phyloP scores from a whole-genome alignment of 73 alveolate species.

The Symbiodinium natans region DNA sequence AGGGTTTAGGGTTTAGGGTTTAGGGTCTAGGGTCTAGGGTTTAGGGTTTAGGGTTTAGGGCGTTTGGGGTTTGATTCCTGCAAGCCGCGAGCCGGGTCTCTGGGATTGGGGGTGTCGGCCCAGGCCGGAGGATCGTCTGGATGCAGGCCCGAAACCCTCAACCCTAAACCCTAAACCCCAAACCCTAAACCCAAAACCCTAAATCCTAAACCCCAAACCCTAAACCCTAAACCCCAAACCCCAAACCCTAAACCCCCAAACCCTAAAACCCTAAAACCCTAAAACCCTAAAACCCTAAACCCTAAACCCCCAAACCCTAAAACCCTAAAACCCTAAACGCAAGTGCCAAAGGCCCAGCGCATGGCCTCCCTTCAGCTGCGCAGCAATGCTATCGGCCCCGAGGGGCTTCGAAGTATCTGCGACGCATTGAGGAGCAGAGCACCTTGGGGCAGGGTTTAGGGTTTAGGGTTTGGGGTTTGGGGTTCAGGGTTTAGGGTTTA shows the following conservation, averaged over 20 bases:
- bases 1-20: neutral
- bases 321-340: neutral
- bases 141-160: neutral
- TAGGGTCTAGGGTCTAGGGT: neutral
- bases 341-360: neutral
- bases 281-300: neutral
- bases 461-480: neutral
- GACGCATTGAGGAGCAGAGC: slow-evolving; percentile 30
- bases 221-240: too few relatives aligned
- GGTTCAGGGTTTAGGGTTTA: neutral
- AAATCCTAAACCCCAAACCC: too few relatives aligned
- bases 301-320: neutral
- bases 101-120: too few relatives aligned
- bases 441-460: neutral
- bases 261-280: neutral
- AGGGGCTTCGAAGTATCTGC: slow-evolving; percentile 43
- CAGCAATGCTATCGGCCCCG: slow-evolving; percentile 58
- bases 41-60: neutral
- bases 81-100: neutral
- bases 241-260: too few relatives aligned
- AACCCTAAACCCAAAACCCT: neutral
- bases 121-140: too few relatives aligned
- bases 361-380: slow-evolving; percentile 33
- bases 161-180: neutral
- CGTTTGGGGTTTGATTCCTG: neutral